Percentiles rank a stretch among this genome's conserved stretches.
phyloP scores from a whole-genome alignment of 1,139 yeast genomes.

The Suhomyces guaymorum region DNA sequence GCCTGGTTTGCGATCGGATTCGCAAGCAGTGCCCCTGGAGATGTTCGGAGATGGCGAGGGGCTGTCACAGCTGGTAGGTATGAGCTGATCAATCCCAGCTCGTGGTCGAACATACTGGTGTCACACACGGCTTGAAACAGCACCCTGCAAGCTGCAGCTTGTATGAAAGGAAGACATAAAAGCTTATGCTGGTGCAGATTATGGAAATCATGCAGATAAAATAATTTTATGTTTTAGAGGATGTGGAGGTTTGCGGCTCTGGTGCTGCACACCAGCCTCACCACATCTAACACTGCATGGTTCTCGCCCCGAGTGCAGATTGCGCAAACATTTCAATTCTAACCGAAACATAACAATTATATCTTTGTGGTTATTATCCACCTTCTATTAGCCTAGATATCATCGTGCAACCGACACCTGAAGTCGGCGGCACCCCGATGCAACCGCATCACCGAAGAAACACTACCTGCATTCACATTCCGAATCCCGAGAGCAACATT shows the following conservation, averaged over 20 bases:
- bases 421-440: too few relatives aligned
- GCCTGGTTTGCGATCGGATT: too few relatives aligned
- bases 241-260: slow-evolving; percentile 1
- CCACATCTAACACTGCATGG: slow-evolving; percentile 8
- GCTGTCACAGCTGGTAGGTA: too few relatives aligned
- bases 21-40: too few relatives aligned
- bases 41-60: too few relatives aligned
- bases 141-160: slow-evolving; percentile 3
- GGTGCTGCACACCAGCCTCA: slow-evolving; percentile 2
- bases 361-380: slow-evolving; percentile 6
- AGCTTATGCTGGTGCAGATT: slow-evolving; percentile 6
- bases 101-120: slow-evolving; percentile 6
- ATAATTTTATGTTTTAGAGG: not conserved
- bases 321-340: slow-evolving; percentile 11
- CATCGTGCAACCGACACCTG: slow-evolving; percentile 8
- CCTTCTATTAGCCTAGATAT: slow-evolving; percentile 6
- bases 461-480: too few relatives aligned
- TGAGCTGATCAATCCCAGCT: too few relatives aligned
- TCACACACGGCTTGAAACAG: slow-evolving; percentile 9
- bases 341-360: slow-evolving; percentile 10
- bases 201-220: slow-evolving; percentile 1
- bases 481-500: too few relatives aligned
- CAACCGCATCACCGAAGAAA: too few relatives aligned
- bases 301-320: slow-evolving; percentile 2
- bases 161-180: not conserved